phyloP scores from a whole-genome alignment of 176 grass and related monocot genomes.

The Melocanna baccifera region DNA sequence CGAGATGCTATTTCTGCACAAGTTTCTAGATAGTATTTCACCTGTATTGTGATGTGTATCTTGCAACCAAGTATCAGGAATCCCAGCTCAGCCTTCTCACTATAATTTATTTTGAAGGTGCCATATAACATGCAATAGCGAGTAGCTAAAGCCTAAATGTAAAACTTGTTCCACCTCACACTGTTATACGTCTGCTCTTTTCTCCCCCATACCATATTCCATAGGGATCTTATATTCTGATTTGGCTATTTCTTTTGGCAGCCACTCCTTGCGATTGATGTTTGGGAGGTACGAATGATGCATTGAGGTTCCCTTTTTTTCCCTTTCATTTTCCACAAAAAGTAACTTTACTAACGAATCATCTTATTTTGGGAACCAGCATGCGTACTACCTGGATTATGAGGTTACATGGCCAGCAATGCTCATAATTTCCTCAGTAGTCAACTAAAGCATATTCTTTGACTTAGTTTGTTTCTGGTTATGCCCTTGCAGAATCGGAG shows the following conservation, averaged over 20 bases:
- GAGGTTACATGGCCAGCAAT: slow-evolving; percentile 48
- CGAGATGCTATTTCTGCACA: neutral
- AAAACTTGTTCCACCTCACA: neutral
- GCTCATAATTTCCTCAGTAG: neutral
- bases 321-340: neutral
- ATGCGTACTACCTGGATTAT: slow-evolving; percentile 89
- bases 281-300: slow-evolving; percentile 79
- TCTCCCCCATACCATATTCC: neutral
- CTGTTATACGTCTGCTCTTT: neutral
- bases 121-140: neutral
- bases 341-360: slow-evolving; percentile 26
- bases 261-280: slow-evolving; percentile 85
- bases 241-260: slow-evolving; percentile 49
- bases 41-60: neutral
- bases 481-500: slow-evolving; percentile 57
- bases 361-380: slow-evolving; percentile 35
- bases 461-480: neutral
- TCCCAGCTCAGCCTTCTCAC: neutral
- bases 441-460: neutral
- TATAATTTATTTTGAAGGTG: neutral
- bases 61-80: neutral
- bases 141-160: neutral
- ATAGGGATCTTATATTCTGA: slow-evolving; percentile 23
- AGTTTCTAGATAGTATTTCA: neutral
- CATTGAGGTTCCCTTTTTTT: neutral